These are phyloP conservation scores for Lanmaoa rubissima DNA, from an alignment of 768 basidiomycete species.

Conservation along the genomic window DNA sequence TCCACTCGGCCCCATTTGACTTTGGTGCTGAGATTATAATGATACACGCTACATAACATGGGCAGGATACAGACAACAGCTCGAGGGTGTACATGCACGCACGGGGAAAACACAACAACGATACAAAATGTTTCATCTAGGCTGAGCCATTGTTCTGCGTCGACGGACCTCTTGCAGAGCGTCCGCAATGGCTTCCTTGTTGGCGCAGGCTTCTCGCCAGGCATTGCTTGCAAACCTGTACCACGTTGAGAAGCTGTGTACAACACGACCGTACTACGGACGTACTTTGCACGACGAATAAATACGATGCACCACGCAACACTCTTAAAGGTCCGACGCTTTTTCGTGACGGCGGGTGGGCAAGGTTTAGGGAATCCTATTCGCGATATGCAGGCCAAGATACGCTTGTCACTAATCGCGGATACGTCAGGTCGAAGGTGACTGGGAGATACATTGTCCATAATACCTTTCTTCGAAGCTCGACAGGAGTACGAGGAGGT, in stretches of 20 bases:
- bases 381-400: slow-evolving; percentile 71
- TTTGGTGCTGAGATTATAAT: slow-evolving; percentile 11
- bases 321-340: slow-evolving; percentile 52
- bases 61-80: slow-evolving; percentile 22
- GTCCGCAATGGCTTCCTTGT: slow-evolving; percentile 58
- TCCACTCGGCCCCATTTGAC: not conserved
- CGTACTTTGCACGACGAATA: slow-evolving; percentile 62
- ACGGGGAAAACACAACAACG: not conserved
- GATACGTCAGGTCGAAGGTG: slow-evolving; percentile 1
- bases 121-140: slow-evolving; percentile 8
- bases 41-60: slow-evolving; percentile 20
- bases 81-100: not conserved
- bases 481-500: slow-evolving; percentile 72
- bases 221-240: slow-evolving; percentile 55
- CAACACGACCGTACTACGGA: slow-evolving; percentile 1
- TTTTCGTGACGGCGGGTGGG: slow-evolving; percentile 37
- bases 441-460: not conserved
- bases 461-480: slow-evolving; percentile 67
- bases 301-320: slow-evolving; percentile 61
- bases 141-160: slow-evolving; percentile 35
- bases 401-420: slow-evolving; percentile 56
- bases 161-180: slow-evolving; percentile 73
- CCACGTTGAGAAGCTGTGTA: slow-evolving; percentile 7
- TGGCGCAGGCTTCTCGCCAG: slow-evolving; percentile 63
- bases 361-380: slow-evolving; percentile 63